Evolutionary conservation across 345 rosid species (phyloP).

Genomic region (Physaria fendleri): DNA sequence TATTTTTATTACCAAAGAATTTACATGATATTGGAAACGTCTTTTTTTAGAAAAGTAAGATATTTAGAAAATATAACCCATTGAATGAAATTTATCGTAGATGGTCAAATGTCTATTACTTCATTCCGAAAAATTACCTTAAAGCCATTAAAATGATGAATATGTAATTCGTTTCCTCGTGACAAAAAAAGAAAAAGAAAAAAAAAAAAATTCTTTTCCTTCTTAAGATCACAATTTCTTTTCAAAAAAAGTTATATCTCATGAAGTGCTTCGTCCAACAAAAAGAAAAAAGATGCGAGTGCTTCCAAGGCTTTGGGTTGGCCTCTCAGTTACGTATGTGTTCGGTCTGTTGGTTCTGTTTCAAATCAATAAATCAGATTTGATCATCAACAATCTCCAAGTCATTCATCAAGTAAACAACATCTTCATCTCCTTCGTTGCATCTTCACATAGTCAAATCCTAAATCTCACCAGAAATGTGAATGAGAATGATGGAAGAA

Average conservation of each 20-base stretch:
- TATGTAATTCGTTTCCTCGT: background rate
- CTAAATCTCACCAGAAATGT: conserved; percentile 2
- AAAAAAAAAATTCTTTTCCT: background rate
- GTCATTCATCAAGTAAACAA: conserved; percentile 19
- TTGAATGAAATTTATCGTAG: background rate
- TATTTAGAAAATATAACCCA: background rate
- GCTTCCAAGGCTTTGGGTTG: conserved; percentile 16
- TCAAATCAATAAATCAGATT: conserved; percentile 2
- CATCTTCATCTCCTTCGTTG: conserved; percentile 24
- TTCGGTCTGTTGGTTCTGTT: conserved; percentile 19
- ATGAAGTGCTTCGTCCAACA: background rate
- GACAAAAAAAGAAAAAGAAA: too few relatives aligned
- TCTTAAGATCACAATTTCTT: background rate
- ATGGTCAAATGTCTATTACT: conserved; percentile 6
- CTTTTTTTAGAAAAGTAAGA: too few relatives aligned
- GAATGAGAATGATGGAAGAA: background rate
- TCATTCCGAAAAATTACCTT: background rate
- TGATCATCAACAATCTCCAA: background rate
- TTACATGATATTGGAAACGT: too few relatives aligned
- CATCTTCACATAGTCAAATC: conserved; percentile 14
- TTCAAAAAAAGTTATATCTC: background rate
- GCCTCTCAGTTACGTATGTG: conserved; percentile 7
- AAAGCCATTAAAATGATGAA: background rate
- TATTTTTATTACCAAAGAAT: too few relatives aligned
- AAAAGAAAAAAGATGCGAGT: conserved; percentile 11